phyloP scores from a whole-genome alignment of 2,329 filamentous ascomycete species.

The Scedosporium dehoogii region DNA sequence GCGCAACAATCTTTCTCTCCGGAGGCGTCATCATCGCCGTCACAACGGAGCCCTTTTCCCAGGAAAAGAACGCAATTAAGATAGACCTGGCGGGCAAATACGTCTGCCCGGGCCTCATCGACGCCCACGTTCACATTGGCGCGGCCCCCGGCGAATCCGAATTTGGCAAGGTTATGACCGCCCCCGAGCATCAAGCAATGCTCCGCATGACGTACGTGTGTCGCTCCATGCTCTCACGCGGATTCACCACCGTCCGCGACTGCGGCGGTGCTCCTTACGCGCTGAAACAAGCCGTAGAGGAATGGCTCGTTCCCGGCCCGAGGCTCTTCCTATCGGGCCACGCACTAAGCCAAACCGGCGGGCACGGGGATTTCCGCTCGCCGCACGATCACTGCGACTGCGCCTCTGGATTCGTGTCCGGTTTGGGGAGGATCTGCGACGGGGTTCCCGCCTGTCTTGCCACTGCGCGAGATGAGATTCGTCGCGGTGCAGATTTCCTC shows the following conservation, averaged over 20 bases:
- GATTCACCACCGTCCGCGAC: conserved; percentile 50
- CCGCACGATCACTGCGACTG: conserved; percentile 39
- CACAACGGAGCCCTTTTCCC: too few relatives aligned
- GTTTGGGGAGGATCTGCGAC: conserved; percentile 36
- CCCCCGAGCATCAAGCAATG: too few relatives aligned
- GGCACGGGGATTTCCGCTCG: conserved; percentile 42
- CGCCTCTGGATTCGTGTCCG: conserved; percentile 6
- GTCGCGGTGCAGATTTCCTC: conserved; percentile 48
- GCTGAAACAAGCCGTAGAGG: conserved; percentile 44
- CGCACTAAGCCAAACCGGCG: conserved; percentile 47
- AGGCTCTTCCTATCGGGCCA: conserved; percentile 44
- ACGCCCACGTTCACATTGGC: conserved; percentile 22
- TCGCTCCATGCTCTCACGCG: conserved; percentile 40
- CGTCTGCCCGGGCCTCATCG: conserved; percentile 22
- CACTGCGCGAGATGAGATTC: conserved; percentile 41
- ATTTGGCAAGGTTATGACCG: conserved; percentile 9
- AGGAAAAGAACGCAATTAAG: too few relatives aligned
- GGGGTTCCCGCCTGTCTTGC: conserved; percentile 44
- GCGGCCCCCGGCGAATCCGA: conserved; percentile 19
- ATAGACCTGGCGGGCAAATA: conserved; percentile 19
- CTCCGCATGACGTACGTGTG: conserved; percentile 23
- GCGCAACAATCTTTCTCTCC: too few relatives aligned
- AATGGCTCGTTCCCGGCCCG: conserved; percentile 45
- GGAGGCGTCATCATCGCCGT: too few relatives aligned
- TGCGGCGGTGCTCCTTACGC: conserved; percentile 45